Base-by-base conservation (phyloP, 805 yeast species). In the Starmerella sirachaensis region DNA sequence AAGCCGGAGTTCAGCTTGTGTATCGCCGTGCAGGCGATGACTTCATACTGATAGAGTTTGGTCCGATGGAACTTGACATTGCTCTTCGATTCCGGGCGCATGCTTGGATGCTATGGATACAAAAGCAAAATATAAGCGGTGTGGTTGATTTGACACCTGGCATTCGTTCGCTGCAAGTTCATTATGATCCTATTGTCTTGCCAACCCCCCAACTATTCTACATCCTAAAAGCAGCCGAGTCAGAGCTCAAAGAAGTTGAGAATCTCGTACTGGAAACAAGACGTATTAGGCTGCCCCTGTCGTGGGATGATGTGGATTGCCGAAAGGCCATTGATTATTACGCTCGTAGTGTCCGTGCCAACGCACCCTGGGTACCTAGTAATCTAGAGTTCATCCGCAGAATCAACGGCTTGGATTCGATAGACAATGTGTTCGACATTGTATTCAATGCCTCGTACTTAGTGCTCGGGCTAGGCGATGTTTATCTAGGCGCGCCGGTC, bases 21-120 rank as follows among this genome's bases (percentile, higher is more conserved):
- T 85, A 81, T 60, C 78, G 97, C 56, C 95, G 84, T 61, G 95
- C 96, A 19, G 97, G 97, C 61, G 97, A 86, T 58, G 74, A 94
- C 54, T 88, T 83, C 56, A 64, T 86, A 36, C 66, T 88, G 43
- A 80, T 85, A 41, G 97, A 86, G 61, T 86, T 84, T 57, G 96
- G 97, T 51, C 86, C 81, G 42, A 77, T 80, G 56, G 65, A 67
- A 38, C 71, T 86, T 77, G 93, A 85, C 58, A 70, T 86, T 60
- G 83, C 84, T 60, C 62, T 79, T 48, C 66, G 83, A 18, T 86
- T 85, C 66, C 69, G 95, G 54, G 82, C 85, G 39, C 78, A 82
- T 58, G 72, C 78, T 50, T 68, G 88, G 58, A 80, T 79, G 41
- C 78, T 76, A 45, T 67, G 74, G 69, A 91, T 84, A 30, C 63